phyloP scores from a whole-genome alignment of 2,329 filamentous ascomycete species.

The Phaeosphaeria sp. region DNA sequence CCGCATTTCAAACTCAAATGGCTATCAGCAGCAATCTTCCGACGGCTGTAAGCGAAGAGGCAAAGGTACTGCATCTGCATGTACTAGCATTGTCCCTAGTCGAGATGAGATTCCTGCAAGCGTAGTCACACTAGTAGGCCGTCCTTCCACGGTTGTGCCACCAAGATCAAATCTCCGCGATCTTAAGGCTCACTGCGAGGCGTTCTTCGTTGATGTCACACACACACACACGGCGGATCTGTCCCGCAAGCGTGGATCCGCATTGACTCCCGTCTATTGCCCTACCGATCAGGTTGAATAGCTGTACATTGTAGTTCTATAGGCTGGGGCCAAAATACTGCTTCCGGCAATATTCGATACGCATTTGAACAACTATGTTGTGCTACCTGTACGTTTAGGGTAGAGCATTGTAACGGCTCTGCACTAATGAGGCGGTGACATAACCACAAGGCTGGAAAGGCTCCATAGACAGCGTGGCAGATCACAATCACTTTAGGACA shows the following conservation, averaged over 20 bases:
- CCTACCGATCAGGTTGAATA: neutral
- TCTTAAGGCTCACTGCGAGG: conserved; percentile 13
- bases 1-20: conserved; percentile 1
- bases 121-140: neutral
- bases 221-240: neutral
- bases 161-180: conserved; percentile 6
- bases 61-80: neutral
- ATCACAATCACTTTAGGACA: neutral
- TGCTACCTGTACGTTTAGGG: neutral
- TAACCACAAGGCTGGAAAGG: neutral
- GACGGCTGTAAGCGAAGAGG: conserved; percentile 5
- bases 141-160: neutral
- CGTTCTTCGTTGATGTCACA: conserved; percentile 7
- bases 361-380: neutral
- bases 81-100: neutral
- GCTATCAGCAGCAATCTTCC: conserved; percentile 7
- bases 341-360: conserved; percentile 1
- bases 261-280: neutral
- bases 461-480: neutral
- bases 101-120: neutral
- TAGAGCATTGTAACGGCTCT: neutral
- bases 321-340: conserved; percentile 1
- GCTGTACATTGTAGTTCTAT: neutral
- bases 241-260: neutral
- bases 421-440: neutral